phyloP scores from a whole-genome alignment of 2,329 filamentous ascomycete species.

The Verruconis gallopava region DNA sequence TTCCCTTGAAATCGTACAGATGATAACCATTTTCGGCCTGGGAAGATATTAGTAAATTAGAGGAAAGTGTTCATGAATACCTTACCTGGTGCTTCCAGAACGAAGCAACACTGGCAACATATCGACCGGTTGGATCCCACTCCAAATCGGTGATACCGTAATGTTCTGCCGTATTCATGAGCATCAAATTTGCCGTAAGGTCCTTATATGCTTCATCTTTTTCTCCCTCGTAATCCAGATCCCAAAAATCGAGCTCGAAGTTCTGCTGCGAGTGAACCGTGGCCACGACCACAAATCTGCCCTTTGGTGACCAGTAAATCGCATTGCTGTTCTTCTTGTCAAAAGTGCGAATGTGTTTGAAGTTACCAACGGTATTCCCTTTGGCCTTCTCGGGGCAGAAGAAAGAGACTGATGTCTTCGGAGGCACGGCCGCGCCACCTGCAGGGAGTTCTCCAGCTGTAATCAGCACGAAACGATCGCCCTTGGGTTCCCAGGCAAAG shows the following conservation, averaged over 20 bases:
- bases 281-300: constrained; percentile 87
- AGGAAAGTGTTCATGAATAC: constrained; percentile 12
- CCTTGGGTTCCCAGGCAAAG: constrained; percentile 98
- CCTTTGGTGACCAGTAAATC: constrained; percentile 97
- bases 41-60: constrained; percentile 7
- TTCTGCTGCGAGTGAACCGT: constrained; percentile 87
- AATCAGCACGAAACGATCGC: constrained; percentile 93
- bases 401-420: constrained; percentile 91
- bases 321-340: constrained; percentile 99
- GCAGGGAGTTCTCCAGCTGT: constrained; percentile 72
- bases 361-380: constrained; percentile 64
- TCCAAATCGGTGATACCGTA: constrained; percentile 97
- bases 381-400: constrained; percentile 95
- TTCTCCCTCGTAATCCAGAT: constrained; percentile 95
- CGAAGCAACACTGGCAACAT: constrained; percentile 83
- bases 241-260: constrained; percentile 94
- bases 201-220: constrained; percentile 90
- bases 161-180: constrained; percentile 89
- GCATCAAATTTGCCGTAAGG: constrained; percentile 81
- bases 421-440: constrained; percentile 65
- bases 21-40: constrained; percentile 99
- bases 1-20: constrained; percentile 91
- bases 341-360: constrained; percentile 86
- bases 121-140: constrained; percentile 94
- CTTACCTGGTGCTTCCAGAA: constrained; percentile 92